Evolutionary conservation across 306 rosid genomes (phyloP), one percentile per base, ranked within the genome.

Genomic region (Medicago arabica): DNA sequence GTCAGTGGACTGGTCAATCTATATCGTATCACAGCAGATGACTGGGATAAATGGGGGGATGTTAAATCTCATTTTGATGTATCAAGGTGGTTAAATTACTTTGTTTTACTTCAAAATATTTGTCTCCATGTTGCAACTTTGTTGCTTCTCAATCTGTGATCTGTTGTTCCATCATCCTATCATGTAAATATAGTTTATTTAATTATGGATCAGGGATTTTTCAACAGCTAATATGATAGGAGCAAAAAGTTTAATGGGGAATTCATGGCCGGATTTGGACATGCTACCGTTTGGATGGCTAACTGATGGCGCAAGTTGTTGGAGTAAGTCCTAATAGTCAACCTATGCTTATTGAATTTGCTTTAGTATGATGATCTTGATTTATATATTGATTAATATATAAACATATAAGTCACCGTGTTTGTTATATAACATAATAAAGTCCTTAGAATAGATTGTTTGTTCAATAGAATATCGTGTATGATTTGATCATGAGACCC

Each of bases 241-340:
- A 73, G 82, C 87, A 67, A 51, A 81, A 17, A 86, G 97, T 74
- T 83, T 90, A 75, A 76, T 67, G 80, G 99, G 98, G 78, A 85
- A 82, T 61, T 96, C 97, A 55, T 96, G 99, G 99, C 99, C 99
- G 38, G 96, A 96, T 87, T 84, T 90, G 87, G 99, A 96, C 75
- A 96, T 96, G 99, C 91, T 96, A 21, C 99, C 99, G 7, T 76
- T 95, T 67, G 99, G 99, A 76, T 89, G 93, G 96, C 92, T 95
- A 71, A 92, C 97, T 15, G 91, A 92, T 85, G 76, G 92, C 73
- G 91, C 0, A 1, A 58, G 36, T 13, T 58, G 64, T 23, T 23
- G 13, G 36, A 58, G 64, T 58, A 58, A 58, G 64, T 13, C 15
- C 61, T 58, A 11, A 21, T 58, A 58, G 3, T 6, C 63, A 11